These are phyloP conservation scores for Termitomyces sp. DNA, from an alignment of 768 basidiomycete species.

Conservation along the genomic window DNA sequence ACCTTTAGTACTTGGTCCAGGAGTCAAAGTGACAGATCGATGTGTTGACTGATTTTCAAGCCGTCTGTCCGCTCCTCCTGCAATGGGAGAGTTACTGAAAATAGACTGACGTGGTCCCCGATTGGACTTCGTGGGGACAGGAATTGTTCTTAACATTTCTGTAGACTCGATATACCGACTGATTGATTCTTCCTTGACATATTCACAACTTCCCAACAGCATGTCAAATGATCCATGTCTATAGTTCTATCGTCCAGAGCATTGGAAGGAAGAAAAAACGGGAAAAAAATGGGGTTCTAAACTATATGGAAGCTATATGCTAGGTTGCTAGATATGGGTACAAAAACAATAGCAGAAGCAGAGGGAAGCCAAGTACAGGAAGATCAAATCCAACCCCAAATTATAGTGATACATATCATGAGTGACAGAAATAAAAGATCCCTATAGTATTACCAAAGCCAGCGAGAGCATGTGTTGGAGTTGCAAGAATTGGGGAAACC, in stretches of 20 bases:
- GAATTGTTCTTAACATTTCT: too few relatives aligned
- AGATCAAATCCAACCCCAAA: not conserved
- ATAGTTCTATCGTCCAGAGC: not conserved
- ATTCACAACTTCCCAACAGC: not conserved
- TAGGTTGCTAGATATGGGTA: not conserved
- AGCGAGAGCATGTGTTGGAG: conserved; percentile 49
- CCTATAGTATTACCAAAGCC: conserved; percentile 80
- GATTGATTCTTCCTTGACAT: not conserved
- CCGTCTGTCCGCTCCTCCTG: too few relatives aligned
- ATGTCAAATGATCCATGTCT: not conserved
- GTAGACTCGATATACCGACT: not conserved
- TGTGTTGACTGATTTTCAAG: too few relatives aligned
- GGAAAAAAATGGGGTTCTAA: not conserved
- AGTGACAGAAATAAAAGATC: conserved; percentile 36
- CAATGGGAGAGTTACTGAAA: too few relatives aligned
- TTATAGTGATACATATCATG: conserved; percentile 5
- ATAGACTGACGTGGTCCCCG: too few relatives aligned
- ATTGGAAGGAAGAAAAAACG: not conserved
- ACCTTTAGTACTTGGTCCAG: too few relatives aligned
- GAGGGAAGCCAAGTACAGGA: not conserved
- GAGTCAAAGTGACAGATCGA: too few relatives aligned
- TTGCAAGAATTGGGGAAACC: conserved; percentile 52
- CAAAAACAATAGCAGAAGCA: not conserved
- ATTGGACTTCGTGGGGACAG: not conserved
- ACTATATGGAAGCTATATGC: not conserved